Evolutionary conservation across 108 stramenopile species (phyloP).

Genomic region (Cyclotella distinguenda): DNA sequence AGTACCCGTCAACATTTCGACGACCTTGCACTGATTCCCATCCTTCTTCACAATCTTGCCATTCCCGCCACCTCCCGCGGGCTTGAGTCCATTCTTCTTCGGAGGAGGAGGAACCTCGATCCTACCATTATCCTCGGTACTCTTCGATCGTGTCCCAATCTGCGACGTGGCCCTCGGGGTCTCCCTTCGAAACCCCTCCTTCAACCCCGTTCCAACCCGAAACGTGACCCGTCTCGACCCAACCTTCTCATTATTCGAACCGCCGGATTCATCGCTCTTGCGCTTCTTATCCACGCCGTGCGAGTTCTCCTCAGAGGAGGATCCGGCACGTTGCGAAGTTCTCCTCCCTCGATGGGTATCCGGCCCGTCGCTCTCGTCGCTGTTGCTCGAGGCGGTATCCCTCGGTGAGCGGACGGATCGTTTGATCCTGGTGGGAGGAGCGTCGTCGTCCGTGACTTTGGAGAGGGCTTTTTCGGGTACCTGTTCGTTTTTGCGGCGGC

Average conservation of each 20-base stretch:
- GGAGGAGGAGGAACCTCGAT: conserved; percentile 10
- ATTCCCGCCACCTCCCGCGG: too few relatives aligned
- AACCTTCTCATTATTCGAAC: conserved; percentile 10
- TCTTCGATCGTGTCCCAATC: too few relatives aligned
- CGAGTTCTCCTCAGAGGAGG: conserved; percentile 11
- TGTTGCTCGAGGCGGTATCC: conserved; percentile 13
- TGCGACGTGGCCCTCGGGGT: background rate
- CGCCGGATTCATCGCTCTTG: conserved; percentile 27
- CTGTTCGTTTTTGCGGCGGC: conserved; percentile 40
- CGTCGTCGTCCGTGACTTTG: conserved; percentile 18
- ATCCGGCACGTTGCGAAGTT: conserved; percentile 7
- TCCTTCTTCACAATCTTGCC: conserved; percentile 40
- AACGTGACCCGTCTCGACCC: conserved; percentile 7
- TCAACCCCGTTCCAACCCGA: conserved; percentile 40
- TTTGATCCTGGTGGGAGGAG: conserved; percentile 13
- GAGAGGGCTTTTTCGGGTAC: conserved; percentile 31
- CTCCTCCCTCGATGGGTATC: background rate
- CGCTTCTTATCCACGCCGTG: conserved; percentile 5
- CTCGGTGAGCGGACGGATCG: background rate
- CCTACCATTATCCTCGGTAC: background rate
- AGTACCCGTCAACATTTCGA: conserved; percentile 64
- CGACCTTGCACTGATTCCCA: conserved; percentile 51
- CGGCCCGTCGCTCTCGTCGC: conserved; percentile 9
- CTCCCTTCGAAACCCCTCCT: conserved; percentile 26
- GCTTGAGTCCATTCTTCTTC: conserved; percentile 18